These are phyloP conservation scores for Tuber microsphaerosporum DNA, from an alignment of 495 filamentous ascomycete genomes.

Conservation along the genomic window DNA sequence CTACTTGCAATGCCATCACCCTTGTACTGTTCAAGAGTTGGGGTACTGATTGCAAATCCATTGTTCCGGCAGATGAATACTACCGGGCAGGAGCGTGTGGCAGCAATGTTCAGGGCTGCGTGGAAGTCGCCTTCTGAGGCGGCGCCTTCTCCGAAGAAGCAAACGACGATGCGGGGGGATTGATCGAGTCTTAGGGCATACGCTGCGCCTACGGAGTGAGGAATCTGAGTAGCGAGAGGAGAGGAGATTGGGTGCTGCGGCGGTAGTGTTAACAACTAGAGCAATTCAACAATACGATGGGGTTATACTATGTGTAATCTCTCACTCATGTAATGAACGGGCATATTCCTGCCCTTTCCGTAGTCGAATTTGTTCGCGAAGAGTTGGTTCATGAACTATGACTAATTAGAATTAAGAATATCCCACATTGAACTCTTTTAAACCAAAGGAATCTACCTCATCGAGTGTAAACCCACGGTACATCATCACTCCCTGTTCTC, in stretches of 20 bases:
- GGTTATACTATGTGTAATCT: conserved; percentile 64
- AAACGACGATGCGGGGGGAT: conserved; percentile 65
- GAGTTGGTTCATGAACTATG: conserved; percentile 85
- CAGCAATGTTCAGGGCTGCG: conserved; percentile 90
- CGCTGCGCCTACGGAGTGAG: conserved; percentile 86
- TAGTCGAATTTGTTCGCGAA: conserved; percentile 81
- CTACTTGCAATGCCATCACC: conserved; percentile 94
- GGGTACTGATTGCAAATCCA: conserved; percentile 90
- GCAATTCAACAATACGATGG: neutral
- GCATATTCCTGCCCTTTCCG: conserved; percentile 90
- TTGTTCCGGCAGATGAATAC: conserved; percentile 98
- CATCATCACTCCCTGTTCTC: conserved; percentile 82
- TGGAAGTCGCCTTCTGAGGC: conserved; percentile 98
- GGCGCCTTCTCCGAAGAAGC: conserved; percentile 97
- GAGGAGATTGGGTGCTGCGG: conserved; percentile 87
- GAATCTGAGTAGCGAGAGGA: conserved; percentile 87
- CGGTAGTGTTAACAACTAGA: conserved; percentile 13
- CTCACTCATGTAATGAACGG: conserved; percentile 81
- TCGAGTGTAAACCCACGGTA: conserved; percentile 77
- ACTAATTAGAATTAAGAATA: neutral
- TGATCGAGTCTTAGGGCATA: conserved; percentile 82
- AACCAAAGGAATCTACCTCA: conserved; percentile 21
- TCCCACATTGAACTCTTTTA: neutral
- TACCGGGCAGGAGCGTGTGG: conserved; percentile 81
- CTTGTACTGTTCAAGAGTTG: conserved; percentile 91